Percentiles rank a stretch among this genome's conserved stretches.
phyloP scores from a whole-genome alignment of 2,329 filamentous ascomycete genomes.

The Cladosporium sp. region DNA sequence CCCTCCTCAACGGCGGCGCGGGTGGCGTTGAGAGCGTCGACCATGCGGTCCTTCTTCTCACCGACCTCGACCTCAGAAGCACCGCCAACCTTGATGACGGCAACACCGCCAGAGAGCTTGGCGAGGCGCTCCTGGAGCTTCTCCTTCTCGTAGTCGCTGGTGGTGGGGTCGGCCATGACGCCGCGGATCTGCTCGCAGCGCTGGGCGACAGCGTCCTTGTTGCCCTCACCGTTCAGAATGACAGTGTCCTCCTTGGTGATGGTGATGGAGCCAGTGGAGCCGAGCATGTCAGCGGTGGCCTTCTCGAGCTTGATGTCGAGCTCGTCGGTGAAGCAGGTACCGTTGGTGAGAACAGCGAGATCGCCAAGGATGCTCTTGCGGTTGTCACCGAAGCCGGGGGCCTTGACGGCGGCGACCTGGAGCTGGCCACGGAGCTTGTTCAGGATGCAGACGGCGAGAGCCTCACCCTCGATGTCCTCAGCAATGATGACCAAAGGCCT shows the following conservation, averaged over 20 bases:
- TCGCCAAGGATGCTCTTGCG: constrained; percentile 99
- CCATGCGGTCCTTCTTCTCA: constrained; percentile 99
- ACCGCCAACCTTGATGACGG: constrained; percentile 98
- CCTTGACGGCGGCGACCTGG: constrained; percentile 97
- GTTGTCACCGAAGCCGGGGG: constrained; percentile 98
- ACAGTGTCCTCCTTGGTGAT: constrained; percentile 99
- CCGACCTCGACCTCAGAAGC: constrained; percentile 97
- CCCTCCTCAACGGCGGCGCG: constrained; percentile 98
- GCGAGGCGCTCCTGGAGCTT: constrained; percentile 99
- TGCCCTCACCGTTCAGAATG: constrained; percentile 92
- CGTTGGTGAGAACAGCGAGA: constrained; percentile 91
- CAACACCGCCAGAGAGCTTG: constrained; percentile 97
- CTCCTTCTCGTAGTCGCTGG: constrained; percentile 99
- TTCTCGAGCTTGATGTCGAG: constrained; percentile 99
- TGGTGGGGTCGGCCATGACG: constrained; percentile 87
- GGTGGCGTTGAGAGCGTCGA: constrained; percentile 96
- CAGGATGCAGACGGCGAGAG: constrained; percentile 95
- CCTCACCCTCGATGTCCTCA: constrained; percentile 98
- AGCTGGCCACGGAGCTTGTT: constrained; percentile 99
- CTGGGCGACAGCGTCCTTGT: constrained; percentile 88
- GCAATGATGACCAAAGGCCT: constrained; percentile 97
- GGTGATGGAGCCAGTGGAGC: constrained; percentile 95
- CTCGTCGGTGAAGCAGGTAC: constrained; percentile 96
- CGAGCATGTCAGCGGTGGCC: constrained; percentile 90
- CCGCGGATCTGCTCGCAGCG: constrained; percentile 99